Percentiles rank a stretch among this genome's conserved stretches.
Conservation (phyloP, 768 basidiomycete genomes). For the Clitopilus passeckerianus region DNA sequence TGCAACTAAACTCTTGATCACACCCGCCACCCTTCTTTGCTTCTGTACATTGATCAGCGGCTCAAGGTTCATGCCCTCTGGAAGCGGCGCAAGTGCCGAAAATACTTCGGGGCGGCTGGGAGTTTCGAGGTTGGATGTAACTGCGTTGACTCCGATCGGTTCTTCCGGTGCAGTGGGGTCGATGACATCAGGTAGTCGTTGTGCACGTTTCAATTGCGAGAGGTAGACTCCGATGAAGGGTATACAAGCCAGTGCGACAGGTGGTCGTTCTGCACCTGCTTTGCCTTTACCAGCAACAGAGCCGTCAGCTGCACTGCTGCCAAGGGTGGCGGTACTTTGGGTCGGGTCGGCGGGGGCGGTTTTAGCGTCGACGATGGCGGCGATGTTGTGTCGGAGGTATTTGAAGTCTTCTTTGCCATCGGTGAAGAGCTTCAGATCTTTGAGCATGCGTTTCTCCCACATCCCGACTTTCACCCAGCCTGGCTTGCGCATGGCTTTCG, state of each 20-base stretch:
- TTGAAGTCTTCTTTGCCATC: slow-evolving; percentile 66
- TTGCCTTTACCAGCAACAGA: slow-evolving; percentile 31
- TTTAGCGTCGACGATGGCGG: slow-evolving; percentile 62
- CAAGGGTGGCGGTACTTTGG: slow-evolving; percentile 49
- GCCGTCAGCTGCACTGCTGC: slow-evolving; percentile 38
- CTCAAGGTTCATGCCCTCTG: slow-evolving; percentile 74
- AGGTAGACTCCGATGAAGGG: slow-evolving; percentile 87
- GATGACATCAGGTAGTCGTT: slow-evolving; percentile 71
- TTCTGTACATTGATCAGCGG: slow-evolving; percentile 89
- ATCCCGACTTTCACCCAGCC: slow-evolving; percentile 59
- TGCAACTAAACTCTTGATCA: slow-evolving; percentile 76
- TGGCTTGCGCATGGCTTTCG: slow-evolving; percentile 57
- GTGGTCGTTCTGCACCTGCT: slow-evolving; percentile 29
- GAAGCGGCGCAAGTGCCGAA: slow-evolving; percentile 63
- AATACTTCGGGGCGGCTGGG: slow-evolving; percentile 80
- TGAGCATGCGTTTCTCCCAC: slow-evolving; percentile 70
- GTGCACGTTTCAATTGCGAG: slow-evolving; percentile 60
- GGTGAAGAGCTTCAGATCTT: slow-evolving; percentile 65
- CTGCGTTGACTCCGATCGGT: slow-evolving; percentile 58
- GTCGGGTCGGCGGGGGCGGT: slow-evolving; percentile 39
- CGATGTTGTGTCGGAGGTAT: slow-evolving; percentile 62
- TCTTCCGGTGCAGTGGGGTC: slow-evolving; percentile 79
- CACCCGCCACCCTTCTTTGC: slow-evolving; percentile 74
- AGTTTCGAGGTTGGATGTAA: slow-evolving; percentile 58
- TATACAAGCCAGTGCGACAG: slow-evolving; percentile 55